Percentiles rank a stretch among this genome's conserved stretches.
phyloP scores from a whole-genome alignment of 768 basidiomycete species.

The Xerocomus spinulosus region DNA sequence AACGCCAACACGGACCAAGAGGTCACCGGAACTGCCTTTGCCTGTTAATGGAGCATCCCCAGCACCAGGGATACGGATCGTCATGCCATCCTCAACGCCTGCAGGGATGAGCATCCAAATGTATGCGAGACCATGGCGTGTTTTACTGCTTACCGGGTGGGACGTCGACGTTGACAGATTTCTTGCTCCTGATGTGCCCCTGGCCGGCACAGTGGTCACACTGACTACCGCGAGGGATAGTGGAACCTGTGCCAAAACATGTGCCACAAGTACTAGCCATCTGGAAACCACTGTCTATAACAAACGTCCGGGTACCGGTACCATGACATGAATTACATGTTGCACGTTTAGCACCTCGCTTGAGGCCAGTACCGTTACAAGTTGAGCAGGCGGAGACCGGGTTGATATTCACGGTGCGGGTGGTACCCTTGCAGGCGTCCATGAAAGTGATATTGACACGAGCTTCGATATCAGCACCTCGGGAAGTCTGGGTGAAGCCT shows the following conservation, averaged over 20 bases:
- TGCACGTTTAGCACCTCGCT: conserved; percentile 75
- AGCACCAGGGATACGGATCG: conserved; percentile 69
- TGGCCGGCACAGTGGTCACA: conserved; percentile 82
- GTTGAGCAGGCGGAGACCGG: conserved; percentile 81
- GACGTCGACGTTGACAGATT: conserved; percentile 74
- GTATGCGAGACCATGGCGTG: not conserved
- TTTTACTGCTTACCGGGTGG: conserved; percentile 63
- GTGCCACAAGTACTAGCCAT: conserved; percentile 88
- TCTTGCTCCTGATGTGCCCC: conserved; percentile 80
- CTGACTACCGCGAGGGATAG: conserved; percentile 70
- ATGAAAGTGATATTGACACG: conserved; percentile 76
- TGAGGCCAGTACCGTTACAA: conserved; percentile 85
- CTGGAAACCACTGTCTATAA: conserved; percentile 91
- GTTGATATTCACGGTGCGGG: conserved; percentile 66
- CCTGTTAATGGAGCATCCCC: conserved; percentile 84
- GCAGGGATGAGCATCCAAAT: conserved; percentile 11
- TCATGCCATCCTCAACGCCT: conserved; percentile 97
- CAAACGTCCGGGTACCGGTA: conserved; percentile 82
- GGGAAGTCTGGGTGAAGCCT: conserved; percentile 40
- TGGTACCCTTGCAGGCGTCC: conserved; percentile 91
- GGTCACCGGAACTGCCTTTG: conserved; percentile 76
- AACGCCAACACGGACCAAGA: conserved; percentile 83
- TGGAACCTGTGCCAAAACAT: conserved; percentile 79
- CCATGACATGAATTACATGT: conserved; percentile 82
- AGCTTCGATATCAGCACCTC: conserved; percentile 82